Conservation (phyloP, 768 basidiomycete genomes). For the Boletellus sp. region DNA sequence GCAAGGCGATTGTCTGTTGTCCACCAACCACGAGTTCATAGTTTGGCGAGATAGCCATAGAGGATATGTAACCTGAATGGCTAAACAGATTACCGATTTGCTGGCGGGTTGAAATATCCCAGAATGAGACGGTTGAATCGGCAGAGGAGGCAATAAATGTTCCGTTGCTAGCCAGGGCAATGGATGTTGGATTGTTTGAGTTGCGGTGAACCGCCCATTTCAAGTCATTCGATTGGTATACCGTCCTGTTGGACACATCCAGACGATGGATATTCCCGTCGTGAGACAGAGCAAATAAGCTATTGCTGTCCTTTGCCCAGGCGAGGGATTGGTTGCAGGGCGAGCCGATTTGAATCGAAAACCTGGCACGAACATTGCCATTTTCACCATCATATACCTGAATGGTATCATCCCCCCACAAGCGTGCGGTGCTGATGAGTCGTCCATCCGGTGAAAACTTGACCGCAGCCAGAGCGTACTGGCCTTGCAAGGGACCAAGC, state of each 20-base stretch:
- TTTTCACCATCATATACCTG: no score
- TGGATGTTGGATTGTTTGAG: background rate
- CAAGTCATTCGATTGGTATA: no score
- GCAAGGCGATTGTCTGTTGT: background rate
- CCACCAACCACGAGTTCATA: background rate
- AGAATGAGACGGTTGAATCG: slow-evolving; percentile 1
- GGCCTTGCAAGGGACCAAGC: background rate
- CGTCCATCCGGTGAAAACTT: slow-evolving; percentile 11
- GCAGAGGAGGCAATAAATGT: slow-evolving; percentile 1
- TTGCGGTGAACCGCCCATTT: background rate
- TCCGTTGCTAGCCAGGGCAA: background rate
- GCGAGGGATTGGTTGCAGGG: background rate
- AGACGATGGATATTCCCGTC: background rate
- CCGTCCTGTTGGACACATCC: no score
- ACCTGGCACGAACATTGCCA: no score
- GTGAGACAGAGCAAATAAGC: background rate
- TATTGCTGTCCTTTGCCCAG: background rate
- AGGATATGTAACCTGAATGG: background rate
- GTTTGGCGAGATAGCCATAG: slow-evolving; percentile 1
- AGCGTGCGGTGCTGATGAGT: background rate
- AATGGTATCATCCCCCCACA: no score
- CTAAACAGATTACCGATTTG: background rate
- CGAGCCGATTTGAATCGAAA: no score
- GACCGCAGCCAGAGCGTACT: background rate
- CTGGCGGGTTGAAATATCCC: slow-evolving; percentile 1